Conservation (phyloP, 1,284 basidiomycete species). For the Pyrrhoderma noxium region DNA sequence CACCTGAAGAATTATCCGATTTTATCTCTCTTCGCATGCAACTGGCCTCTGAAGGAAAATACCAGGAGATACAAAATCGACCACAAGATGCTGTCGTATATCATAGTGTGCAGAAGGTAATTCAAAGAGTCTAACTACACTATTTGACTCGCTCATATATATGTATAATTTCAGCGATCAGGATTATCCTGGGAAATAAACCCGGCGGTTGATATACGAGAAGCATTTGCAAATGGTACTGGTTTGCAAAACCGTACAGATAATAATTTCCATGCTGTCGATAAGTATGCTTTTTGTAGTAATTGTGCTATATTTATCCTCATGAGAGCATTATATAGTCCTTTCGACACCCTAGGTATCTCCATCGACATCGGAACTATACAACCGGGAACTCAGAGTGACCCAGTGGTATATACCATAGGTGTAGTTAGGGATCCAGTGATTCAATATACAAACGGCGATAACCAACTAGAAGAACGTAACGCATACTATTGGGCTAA, state of each 20-base stretch:
- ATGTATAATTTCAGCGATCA: not conserved
- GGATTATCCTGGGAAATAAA: not conserved
- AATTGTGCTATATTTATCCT: too few relatives aligned
- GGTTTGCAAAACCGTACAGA: not conserved
- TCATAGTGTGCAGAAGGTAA: slow-evolving; percentile 7
- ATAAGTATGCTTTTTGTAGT: slow-evolving; percentile 24
- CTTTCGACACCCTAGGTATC: slow-evolving; percentile 1
- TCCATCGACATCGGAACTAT: slow-evolving; percentile 6
- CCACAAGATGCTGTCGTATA: slow-evolving; percentile 8
- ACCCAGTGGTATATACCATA: slow-evolving; percentile 1
- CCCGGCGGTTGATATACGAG: not conserved
- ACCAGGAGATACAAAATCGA: slow-evolving; percentile 4
- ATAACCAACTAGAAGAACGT: slow-evolving; percentile 22
- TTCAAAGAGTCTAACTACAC: not conserved
- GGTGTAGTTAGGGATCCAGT: slow-evolving; percentile 6
- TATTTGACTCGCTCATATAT: not conserved
- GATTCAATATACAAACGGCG: slow-evolving; percentile 6
- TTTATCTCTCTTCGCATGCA: slow-evolving; percentile 2
- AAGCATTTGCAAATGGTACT: not conserved
- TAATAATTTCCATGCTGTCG: slow-evolving; percentile 26
- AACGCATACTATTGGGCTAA: slow-evolving; percentile 28
- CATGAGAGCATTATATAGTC: slow-evolving; percentile 1
- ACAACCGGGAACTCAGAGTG: not conserved
- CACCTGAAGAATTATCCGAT: not conserved
- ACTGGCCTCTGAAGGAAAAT: not conserved